Percentiles rank a stretch among this genome's conserved stretches.
These are phyloP conservation scores for Syzygium jambos DNA, from an alignment of 345 rosid species.

Conservation along the genomic window DNA sequence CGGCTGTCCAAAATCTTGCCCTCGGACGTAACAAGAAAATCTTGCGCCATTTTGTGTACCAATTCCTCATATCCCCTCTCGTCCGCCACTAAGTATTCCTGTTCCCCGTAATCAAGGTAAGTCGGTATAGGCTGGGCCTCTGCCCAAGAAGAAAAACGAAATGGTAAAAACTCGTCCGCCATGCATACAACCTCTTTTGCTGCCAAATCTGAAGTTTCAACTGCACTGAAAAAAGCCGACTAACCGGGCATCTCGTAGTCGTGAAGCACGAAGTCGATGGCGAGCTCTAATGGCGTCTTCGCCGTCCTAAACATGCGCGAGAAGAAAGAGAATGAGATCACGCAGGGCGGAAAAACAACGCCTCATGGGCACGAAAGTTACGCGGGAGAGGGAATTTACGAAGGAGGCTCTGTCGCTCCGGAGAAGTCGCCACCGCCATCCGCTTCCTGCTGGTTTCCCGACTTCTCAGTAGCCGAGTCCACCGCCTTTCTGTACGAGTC, in stretches of 20 bases:
- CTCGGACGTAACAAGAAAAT: constrained; percentile 57
- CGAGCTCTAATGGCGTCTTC: constrained; percentile 29
- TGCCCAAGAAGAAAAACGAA: background rate
- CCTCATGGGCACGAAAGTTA: background rate
- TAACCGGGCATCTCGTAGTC: constrained; percentile 30
- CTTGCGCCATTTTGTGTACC: constrained; percentile 64
- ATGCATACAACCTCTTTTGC: background rate
- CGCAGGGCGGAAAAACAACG: background rate
- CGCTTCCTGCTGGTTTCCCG: constrained; percentile 33
- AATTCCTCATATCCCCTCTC: constrained; percentile 81
- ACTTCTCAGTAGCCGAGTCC: constrained; percentile 59
- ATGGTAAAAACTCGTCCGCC: background rate
- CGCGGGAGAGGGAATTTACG: background rate
- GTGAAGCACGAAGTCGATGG: constrained; percentile 94
- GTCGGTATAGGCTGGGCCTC: constrained; percentile 99
- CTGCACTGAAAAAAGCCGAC: background rate
- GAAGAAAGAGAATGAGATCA: background rate
- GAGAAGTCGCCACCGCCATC: background rate
- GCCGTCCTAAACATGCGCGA: background rate
- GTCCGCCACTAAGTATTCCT: constrained; percentile 84
- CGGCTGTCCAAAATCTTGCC: constrained; percentile 73
- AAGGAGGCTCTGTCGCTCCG: background rate
- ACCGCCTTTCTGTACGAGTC: constrained; percentile 87
- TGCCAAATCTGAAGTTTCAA: background rate
- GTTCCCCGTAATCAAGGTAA: constrained; percentile 77